Conservation (phyloP, 305 asterid species). For the Withania somnifera region DNA sequence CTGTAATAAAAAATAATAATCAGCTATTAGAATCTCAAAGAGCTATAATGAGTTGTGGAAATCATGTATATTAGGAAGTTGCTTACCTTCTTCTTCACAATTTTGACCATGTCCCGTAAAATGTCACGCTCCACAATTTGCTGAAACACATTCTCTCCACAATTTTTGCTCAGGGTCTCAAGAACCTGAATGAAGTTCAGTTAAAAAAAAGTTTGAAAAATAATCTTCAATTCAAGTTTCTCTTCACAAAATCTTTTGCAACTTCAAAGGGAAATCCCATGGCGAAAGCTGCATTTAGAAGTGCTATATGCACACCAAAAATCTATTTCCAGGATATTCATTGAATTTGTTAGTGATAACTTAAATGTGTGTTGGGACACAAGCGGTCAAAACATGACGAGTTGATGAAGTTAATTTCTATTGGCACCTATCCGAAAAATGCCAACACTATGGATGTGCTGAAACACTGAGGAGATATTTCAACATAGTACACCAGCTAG, state of each 20-base stretch:
- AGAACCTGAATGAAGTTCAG: constrained; percentile 45
- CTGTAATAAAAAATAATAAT: constrained; percentile 31
- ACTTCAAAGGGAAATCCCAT: neutral
- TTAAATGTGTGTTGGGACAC: neutral
- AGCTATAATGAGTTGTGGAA: neutral
- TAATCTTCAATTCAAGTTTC: neutral
- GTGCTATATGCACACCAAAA: neutral
- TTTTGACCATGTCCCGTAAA: constrained; percentile 92
- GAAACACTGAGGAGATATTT: neutral
- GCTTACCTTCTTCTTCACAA: constrained; percentile 84
- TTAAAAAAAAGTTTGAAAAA: neutral
- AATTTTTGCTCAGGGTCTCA: constrained; percentile 93
- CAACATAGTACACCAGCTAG: neutral
- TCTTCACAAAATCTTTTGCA: neutral
- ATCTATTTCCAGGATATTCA: neutral
- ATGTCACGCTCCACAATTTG: constrained; percentile 88
- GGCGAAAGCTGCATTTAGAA: neutral
- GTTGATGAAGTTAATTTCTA: neutral
- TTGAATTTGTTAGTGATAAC: neutral
- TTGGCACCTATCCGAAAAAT: neutral
- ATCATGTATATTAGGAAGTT: neutral
- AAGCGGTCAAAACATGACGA: neutral
- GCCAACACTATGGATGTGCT: neutral
- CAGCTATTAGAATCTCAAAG: constrained; percentile 1
- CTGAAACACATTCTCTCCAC: constrained; percentile 83